phyloP scores from a whole-genome alignment of 2,329 filamentous ascomycete genomes.

The Diaporthe australafricana region DNA sequence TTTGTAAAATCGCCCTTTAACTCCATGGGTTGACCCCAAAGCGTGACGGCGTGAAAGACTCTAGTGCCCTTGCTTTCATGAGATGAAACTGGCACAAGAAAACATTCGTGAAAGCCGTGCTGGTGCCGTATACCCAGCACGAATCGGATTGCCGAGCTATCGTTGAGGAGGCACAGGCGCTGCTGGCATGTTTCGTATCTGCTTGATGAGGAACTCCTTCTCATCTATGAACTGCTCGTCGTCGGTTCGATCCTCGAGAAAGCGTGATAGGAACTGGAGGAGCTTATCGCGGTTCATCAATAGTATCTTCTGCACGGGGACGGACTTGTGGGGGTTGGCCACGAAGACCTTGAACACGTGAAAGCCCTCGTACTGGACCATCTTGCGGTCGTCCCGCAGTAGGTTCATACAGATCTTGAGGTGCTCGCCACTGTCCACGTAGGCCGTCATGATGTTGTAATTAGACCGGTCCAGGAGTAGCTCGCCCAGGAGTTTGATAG shows the following conservation, averaged over 20 bases:
- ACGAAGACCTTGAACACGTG: slow-evolving; percentile 99
- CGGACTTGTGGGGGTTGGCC: slow-evolving; percentile 97
- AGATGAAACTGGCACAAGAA: slow-evolving; percentile 9
- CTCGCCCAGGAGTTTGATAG: slow-evolving; percentile 96
- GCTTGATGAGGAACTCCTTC: slow-evolving; percentile 95
- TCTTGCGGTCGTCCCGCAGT: slow-evolving; percentile 92
- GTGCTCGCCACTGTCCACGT: slow-evolving; percentile 94
- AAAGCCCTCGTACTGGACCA: slow-evolving; percentile 99
- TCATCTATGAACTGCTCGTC: slow-evolving; percentile 99
- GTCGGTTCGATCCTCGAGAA: slow-evolving; percentile 93
- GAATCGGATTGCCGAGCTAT: slow-evolving; percentile 39
- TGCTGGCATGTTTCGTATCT: slow-evolving; percentile 79
- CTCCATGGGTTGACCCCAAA: slow-evolving; percentile 21
- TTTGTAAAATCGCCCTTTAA: slow-evolving; percentile 26
- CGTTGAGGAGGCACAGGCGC: slow-evolving; percentile 66
- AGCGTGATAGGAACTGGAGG: slow-evolving; percentile 87
- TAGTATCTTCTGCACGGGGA: slow-evolving; percentile 93
- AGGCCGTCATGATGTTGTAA: slow-evolving; percentile 97
- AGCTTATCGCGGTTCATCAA: slow-evolving; percentile 96
- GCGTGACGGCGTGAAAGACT: slow-evolving; percentile 5
- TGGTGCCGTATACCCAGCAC: slow-evolving; percentile 31
- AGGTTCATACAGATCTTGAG: slow-evolving; percentile 99
- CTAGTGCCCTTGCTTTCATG: neutral
- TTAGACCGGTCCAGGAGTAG: slow-evolving; percentile 94
- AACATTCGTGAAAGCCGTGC: neutral